Conservation (phyloP, 1,139 yeast genomes). For the Petasospora rhodanensis region DNA sequence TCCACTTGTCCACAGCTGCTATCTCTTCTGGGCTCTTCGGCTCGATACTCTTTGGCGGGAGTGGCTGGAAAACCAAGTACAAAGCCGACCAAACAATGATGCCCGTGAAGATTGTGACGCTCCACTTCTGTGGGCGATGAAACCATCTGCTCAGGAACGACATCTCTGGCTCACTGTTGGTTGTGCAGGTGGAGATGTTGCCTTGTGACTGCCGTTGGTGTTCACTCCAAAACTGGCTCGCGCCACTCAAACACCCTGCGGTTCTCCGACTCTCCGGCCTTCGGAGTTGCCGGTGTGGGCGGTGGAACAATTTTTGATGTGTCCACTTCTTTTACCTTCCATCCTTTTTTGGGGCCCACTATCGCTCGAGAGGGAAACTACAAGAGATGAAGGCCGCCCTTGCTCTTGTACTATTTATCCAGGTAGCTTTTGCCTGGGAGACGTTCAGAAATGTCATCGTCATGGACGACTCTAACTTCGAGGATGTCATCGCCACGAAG, state of each 20-base stretch:
- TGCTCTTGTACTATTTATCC: constrained; percentile 5
- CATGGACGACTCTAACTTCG: constrained; percentile 21
- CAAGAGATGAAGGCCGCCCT: too few species aligned
- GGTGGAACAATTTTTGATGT: too few species aligned
- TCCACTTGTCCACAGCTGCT: constrained; percentile 12
- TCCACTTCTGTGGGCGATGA: constrained; percentile 10
- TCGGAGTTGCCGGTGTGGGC: not conserved
- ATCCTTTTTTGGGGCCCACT: too few species aligned
- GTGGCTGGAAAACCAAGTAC: constrained; percentile 11
- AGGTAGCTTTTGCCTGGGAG: constrained; percentile 5
- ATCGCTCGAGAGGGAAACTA: too few species aligned
- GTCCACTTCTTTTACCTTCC: too few species aligned
- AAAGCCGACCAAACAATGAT: constrained; percentile 11
- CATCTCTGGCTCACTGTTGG: too few species aligned
- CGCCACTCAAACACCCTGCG: too few species aligned
- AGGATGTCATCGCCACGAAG: constrained; percentile 15
- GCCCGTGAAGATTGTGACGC: constrained; percentile 12
- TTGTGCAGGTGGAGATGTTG: too few species aligned
- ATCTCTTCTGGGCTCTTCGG: constrained; percentile 14
- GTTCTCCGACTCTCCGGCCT: too few species aligned
- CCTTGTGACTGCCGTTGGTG: too few species aligned
- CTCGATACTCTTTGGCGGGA: constrained; percentile 8
- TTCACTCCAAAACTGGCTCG: too few species aligned
- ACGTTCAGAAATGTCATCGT: constrained; percentile 23
- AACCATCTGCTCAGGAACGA: constrained; percentile 10